phyloP scores from a whole-genome alignment of 148 eudicot species.

The Rhododendron simsii region DNA sequence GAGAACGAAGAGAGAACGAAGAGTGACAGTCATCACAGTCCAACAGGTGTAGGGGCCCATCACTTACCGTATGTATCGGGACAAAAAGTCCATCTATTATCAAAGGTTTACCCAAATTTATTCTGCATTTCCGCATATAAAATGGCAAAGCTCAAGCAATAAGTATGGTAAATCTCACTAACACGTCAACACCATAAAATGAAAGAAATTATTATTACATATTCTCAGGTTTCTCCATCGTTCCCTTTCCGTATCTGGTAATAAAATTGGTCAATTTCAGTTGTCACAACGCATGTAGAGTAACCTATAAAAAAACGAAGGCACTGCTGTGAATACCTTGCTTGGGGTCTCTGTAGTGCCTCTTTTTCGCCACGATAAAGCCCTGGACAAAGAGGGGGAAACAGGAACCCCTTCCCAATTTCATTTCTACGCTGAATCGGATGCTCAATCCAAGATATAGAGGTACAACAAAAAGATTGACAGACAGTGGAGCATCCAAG shows the following conservation, averaged over 20 bases:
- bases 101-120: not conserved
- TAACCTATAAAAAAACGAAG: slow-evolving; percentile 7
- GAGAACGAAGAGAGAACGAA: no score
- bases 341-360: slow-evolving; percentile 10
- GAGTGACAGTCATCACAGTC: no score
- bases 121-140: not conserved
- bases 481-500: slow-evolving; percentile 3
- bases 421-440: not conserved
- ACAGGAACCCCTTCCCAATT: slow-evolving; percentile 20
- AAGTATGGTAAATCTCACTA: not conserved
- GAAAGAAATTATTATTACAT: slow-evolving; percentile 13
- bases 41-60: not conserved
- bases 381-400: slow-evolving; percentile 24
- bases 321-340: slow-evolving; percentile 14
- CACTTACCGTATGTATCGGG: not conserved
- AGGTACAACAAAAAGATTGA: not conserved
- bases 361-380: slow-evolving; percentile 11
- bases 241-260: not conserved
- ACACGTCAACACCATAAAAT: slow-evolving; percentile 7
- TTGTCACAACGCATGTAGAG: slow-evolving; percentile 13
- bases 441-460: slow-evolving; percentile 7
- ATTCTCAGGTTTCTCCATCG: not conserved
- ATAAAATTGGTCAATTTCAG: slow-evolving; percentile 9
- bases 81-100: not conserved
- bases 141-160: slow-evolving; percentile 7